phyloP scores from a whole-genome alignment of 768 basidiomycete genomes.

The Boletus sensibilis region DNA sequence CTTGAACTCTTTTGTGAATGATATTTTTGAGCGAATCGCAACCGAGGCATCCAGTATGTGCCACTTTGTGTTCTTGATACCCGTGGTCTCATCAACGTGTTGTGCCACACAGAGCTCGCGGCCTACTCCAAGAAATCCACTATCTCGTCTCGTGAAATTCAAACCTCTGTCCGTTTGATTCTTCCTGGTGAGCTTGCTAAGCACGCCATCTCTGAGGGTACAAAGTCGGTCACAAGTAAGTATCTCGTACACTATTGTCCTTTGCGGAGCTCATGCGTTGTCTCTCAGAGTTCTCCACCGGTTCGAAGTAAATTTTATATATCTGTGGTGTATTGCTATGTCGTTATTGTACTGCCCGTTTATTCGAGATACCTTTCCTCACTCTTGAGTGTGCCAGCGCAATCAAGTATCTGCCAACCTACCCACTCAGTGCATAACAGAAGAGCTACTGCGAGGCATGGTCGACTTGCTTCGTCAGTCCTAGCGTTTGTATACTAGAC shows the following conservation, averaged over 20 bases:
- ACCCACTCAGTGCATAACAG: not conserved
- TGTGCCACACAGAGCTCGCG: slow-evolving; percentile 57
- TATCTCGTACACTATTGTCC: slow-evolving; percentile 4
- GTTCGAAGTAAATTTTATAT: slow-evolving; percentile 46
- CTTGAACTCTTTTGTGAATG: slow-evolving; percentile 81
- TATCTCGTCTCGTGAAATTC: slow-evolving; percentile 89
- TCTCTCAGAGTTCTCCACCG: slow-evolving; percentile 56
- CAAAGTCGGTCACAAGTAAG: slow-evolving; percentile 69
- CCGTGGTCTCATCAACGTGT: not conserved
- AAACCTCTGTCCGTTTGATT: slow-evolving; percentile 80
- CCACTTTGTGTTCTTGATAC: not conserved
- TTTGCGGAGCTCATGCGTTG: slow-evolving; percentile 8
- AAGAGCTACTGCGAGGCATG: not conserved
- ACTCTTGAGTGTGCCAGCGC: not conserved
- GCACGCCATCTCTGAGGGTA: slow-evolving; percentile 87
- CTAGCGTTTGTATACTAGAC: not conserved
- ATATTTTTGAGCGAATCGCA: slow-evolving; percentile 81
- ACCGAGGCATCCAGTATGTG: slow-evolving; percentile 67
- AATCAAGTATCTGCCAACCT: not conserved
- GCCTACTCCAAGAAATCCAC: slow-evolving; percentile 89
- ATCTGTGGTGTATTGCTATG: slow-evolving; percentile 33
- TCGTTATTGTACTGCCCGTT: slow-evolving; percentile 31
- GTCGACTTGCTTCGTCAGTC: too few relatives aligned
- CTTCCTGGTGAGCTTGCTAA: slow-evolving; percentile 84
- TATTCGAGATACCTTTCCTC: slow-evolving; percentile 34